Evolutionary conservation across 2,329 filamentous ascomycete genomes (phyloP).

Genomic region (Rutstroemia sp.): DNA sequence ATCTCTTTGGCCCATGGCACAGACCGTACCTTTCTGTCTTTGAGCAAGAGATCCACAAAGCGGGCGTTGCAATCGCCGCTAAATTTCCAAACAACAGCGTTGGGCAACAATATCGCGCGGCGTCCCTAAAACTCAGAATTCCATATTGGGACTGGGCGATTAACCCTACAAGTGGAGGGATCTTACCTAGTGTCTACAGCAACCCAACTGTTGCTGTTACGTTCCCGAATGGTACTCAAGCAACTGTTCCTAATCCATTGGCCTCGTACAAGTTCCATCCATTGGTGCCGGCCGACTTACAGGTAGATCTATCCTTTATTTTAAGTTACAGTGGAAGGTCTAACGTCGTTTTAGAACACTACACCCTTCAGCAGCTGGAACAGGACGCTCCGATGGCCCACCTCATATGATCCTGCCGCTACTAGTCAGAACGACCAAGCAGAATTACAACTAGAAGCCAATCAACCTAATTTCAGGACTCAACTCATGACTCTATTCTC

Average conservation of each 20-base stretch:
- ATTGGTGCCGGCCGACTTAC: neutral
- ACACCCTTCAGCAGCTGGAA: neutral
- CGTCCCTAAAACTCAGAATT: slow-evolving; percentile 33
- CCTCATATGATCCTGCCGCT: neutral
- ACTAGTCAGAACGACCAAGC: slow-evolving; percentile 3
- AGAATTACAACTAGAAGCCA: slow-evolving; percentile 4
- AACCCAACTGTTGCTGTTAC: slow-evolving; percentile 4
- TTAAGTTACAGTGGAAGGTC: neutral
- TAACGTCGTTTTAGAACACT: neutral
- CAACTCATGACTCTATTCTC: slow-evolving; percentile 9
- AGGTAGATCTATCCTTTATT: neutral
- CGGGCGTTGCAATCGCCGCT: slow-evolving; percentile 38
- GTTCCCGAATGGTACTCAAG: slow-evolving; percentile 39
- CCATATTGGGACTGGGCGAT: slow-evolving; percentile 44
- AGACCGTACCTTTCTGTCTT: slow-evolving; percentile 64
- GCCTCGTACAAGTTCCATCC: slow-evolving; percentile 54
- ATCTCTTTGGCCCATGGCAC: slow-evolving; percentile 76
- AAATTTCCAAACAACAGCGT: slow-evolving; percentile 40
- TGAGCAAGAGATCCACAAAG: slow-evolving; percentile 41
- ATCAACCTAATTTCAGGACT: slow-evolving; percentile 4
- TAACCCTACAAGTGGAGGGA: slow-evolving; percentile 31
- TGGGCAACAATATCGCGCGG: slow-evolving; percentile 37
- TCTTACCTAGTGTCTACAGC: slow-evolving; percentile 30
- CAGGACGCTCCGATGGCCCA: slow-evolving; percentile 5
- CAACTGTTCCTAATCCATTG: slow-evolving; percentile 55